Evolutionary conservation across 2,329 filamentous ascomycete species (phyloP).

Genomic region (Xylariales sp.): DNA sequence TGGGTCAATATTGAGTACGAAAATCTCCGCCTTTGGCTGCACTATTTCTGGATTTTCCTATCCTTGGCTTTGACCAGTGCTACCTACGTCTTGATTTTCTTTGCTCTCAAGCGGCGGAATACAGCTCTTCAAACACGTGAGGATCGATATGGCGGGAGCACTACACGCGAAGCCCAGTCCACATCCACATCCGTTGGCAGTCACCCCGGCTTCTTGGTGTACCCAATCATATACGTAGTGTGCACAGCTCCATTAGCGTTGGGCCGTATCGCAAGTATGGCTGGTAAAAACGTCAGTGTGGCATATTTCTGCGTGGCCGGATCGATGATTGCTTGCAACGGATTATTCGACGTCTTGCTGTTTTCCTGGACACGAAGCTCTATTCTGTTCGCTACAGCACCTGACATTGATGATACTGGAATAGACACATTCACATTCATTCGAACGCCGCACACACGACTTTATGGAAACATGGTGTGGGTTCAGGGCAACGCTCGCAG

Average conservation of each 20-base stretch:
- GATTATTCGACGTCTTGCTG: slow-evolving; percentile 46
- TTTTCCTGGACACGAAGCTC: slow-evolving; percentile 30
- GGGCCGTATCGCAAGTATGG: slow-evolving; percentile 60
- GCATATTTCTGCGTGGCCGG: slow-evolving; percentile 56
- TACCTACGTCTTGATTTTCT: slow-evolving; percentile 32
- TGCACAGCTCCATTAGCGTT: slow-evolving; percentile 64
- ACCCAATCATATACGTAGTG: slow-evolving; percentile 65
- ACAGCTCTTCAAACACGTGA: neutral
- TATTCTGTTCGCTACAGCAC: slow-evolving; percentile 5
- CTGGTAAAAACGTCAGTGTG: slow-evolving; percentile 44
- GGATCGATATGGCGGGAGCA: too few relatives aligned
- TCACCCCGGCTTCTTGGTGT: slow-evolving; percentile 57
- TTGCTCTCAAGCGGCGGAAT: slow-evolving; percentile 20
- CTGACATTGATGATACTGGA: neutral
- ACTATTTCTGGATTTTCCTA: slow-evolving; percentile 60
- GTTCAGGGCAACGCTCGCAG: slow-evolving; percentile 17
- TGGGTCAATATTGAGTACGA: slow-evolving; percentile 54
- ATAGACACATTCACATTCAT: slow-evolving; percentile 19
- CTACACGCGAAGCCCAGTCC: too few relatives aligned
- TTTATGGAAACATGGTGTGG: slow-evolving; percentile 25
- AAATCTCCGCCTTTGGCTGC: slow-evolving; percentile 49
- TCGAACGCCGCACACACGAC: slow-evolving; percentile 14
- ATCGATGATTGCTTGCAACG: slow-evolving; percentile 52
- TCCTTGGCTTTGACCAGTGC: slow-evolving; percentile 27
- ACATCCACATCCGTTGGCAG: slow-evolving; percentile 14